Evolutionary conservation across 2,329 filamentous ascomycete species (phyloP), one percentile per base, ranked within the genome.

Genomic region (Ophiostoma pallidulum): DNA sequence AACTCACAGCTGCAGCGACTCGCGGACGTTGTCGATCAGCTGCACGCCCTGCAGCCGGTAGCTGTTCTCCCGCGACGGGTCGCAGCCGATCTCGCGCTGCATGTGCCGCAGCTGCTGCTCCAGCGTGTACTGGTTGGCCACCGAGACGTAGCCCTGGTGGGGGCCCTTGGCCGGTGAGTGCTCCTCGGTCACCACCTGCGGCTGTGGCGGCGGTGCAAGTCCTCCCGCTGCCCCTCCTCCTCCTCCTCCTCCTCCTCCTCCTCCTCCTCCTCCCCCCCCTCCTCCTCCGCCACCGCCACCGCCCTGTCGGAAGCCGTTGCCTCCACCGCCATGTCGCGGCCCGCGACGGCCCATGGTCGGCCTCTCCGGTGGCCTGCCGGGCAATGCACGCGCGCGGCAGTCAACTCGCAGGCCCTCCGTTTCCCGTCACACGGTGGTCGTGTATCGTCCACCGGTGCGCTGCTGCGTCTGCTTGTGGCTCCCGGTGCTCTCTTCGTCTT

Each of bases 1-100:
- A n/a, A 69, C 82, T 58, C 69, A 92, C 84, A 98, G 68, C 56
- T 86, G 83, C 43, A 98, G 71, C 19, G 78, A 77, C 57, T 82
- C 80, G 41, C 91, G 78, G 36, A 94, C 84, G 52, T 81, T 85
- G 60, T 96, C 87, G 53, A 98, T 91, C 73, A 91, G 84, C 50
- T 87, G 78, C 9, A 96, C 83, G 16, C 91, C 92, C 59, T 92
- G 87, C 38, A 97, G 68, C 45, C 91, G 81, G 54, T 87, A 80
- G 52, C 69, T 79, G 59, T 91, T 86, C 63, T 97, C 90, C 49
- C 85, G 81, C 32, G 84, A 79, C 44, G 86, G 80, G 59, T 86
- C 84, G 58, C 83, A 79, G 33, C 80, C 80, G 52, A 82, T 80
- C 18, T 78, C 76, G 38, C 75, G 73, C 49, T 94, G 75, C 62